Percentiles rank a stretch among this genome's conserved stretches.
These are phyloP conservation scores for Metschnikowia drakensbergensis DNA, from an alignment of 805 yeast genomes.

Conservation along the genomic window DNA sequence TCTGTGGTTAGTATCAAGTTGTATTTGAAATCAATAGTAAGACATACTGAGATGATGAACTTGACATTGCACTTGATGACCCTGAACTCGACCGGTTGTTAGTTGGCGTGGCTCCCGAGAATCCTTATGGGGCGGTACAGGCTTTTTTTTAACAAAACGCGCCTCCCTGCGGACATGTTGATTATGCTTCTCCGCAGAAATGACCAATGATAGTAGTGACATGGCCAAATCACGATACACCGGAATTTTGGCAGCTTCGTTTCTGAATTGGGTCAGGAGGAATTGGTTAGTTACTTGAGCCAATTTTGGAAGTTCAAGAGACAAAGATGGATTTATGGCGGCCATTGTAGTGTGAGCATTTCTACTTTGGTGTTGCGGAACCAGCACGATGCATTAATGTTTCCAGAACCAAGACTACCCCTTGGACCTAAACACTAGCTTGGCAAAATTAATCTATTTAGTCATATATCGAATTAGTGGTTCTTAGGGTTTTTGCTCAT, in stretches of 20 bases:
- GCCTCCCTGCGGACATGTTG: not conserved
- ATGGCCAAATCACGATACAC: too few relatives aligned
- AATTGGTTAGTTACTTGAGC: too few relatives aligned
- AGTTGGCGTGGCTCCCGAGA: not conserved
- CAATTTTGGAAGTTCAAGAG: too few relatives aligned
- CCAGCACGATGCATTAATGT: too few relatives aligned
- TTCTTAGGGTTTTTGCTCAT: conserved; percentile 68
- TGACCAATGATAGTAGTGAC: not conserved
- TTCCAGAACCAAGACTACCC: too few relatives aligned
- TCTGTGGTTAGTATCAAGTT: conserved; percentile 21
- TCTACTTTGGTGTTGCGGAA: not conserved
- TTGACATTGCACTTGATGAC: conserved; percentile 28
- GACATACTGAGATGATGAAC: conserved; percentile 45
- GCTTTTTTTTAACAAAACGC: conserved; percentile 2
- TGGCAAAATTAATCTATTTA: too few relatives aligned
- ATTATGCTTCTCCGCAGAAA: not conserved
- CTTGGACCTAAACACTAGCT: too few relatives aligned
- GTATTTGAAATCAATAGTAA: not conserved
- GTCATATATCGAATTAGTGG: conserved; percentile 43
- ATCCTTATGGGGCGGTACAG: conserved; percentile 1
- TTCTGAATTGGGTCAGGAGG: too few relatives aligned
- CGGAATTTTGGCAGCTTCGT: too few relatives aligned
- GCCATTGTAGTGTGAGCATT: too few relatives aligned
- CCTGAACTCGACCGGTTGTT: not conserved
- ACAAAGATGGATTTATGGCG: too few relatives aligned